Evolutionary conservation across 345 rosid genomes (phyloP).

Genomic region (Citrus reticulata): DNA sequence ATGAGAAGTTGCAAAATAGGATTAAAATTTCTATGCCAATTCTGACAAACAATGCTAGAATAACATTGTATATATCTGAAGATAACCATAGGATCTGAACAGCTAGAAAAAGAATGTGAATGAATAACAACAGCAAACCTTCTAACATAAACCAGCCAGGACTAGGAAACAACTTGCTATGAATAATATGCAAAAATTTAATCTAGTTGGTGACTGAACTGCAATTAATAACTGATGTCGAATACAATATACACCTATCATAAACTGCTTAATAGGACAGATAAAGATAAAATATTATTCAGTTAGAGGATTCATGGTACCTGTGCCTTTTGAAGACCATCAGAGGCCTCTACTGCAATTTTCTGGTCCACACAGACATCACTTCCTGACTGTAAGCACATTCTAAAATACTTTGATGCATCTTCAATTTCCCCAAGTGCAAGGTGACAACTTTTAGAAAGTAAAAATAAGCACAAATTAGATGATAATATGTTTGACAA

Average conservation of each 20-base stretch:
- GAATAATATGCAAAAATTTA: neutral
- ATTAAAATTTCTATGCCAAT: neutral
- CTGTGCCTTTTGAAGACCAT: slow-evolving; percentile 86
- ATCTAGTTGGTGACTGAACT: neutral
- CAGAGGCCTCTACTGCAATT: slow-evolving; percentile 84
- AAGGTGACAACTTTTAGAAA: slow-evolving; percentile 69
- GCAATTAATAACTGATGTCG: neutral
- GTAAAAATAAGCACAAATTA: slow-evolving; percentile 15
- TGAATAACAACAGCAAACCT: neutral
- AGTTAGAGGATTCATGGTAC: slow-evolving; percentile 27
- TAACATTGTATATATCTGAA: neutral
- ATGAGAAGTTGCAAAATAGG: neutral
- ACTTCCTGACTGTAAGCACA: slow-evolving; percentile 72
- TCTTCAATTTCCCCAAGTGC: slow-evolving; percentile 90
- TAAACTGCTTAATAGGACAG: neutral
- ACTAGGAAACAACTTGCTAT: neutral
- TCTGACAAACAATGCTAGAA: neutral
- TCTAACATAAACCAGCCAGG: neutral
- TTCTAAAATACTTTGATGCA: slow-evolving; percentile 64
- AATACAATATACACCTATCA: neutral
- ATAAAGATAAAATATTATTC: neutral
- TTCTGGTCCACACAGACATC: slow-evolving; percentile 80
- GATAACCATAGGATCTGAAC: neutral
- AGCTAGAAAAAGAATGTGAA: slow-evolving; percentile 1
- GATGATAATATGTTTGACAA: neutral